Percentiles rank a stretch among this genome's conserved stretches.
Conservation (phyloP, 2,329 filamentous ascomycete genomes). For the Pseudogymnoascus sp. region DNA sequence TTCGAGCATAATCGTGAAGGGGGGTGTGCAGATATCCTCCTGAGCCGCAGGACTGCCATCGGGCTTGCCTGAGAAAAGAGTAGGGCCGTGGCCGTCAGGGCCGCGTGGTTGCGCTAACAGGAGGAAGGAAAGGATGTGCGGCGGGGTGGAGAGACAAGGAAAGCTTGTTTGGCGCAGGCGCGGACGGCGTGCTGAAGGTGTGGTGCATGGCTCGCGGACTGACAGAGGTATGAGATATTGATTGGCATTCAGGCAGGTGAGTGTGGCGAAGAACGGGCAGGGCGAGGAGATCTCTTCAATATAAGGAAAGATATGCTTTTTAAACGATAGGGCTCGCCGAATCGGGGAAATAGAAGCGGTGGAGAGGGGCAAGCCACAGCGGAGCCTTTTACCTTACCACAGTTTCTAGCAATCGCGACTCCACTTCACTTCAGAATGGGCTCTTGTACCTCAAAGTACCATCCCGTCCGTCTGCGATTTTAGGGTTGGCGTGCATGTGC, state of each 20-base stretch:
- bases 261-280: neutral
- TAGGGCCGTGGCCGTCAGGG: neutral
- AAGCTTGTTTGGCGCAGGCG: neutral
- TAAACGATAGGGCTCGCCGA: neutral
- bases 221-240: neutral
- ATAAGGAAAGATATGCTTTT: neutral
- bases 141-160: neutral
- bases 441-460: neutral
- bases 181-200: neutral
- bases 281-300: neutral
- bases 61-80: neutral
- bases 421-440: neutral
- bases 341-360: neutral
- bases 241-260: neutral
- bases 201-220: neutral
- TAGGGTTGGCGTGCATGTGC: slow-evolving; percentile 3
- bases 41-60: neutral
- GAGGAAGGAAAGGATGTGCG: neutral
- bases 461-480: neutral
- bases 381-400: neutral
- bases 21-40: neutral
- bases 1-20: neutral
- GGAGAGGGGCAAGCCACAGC: neutral
- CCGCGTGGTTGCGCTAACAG: neutral
- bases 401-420: neutral